phyloP scores from a whole-genome alignment of 179 eudicot species.

The Silene coronaria region DNA sequence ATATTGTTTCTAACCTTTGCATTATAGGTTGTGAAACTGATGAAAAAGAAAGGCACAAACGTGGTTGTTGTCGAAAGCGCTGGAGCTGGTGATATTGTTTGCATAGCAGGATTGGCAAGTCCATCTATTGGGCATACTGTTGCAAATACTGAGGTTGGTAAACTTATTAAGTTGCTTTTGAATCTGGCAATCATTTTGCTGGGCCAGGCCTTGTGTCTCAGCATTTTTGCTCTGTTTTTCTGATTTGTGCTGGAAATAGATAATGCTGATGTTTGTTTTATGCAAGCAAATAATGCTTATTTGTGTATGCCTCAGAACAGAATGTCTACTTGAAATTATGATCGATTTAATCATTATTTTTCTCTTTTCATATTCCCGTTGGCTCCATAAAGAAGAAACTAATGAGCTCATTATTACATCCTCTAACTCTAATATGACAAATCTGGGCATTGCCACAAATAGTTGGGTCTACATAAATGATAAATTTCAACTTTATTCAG shows the following conservation, averaged over 20 bases:
- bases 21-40: constrained; percentile 69
- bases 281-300: constrained; percentile 7
- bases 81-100: constrained; percentile 95
- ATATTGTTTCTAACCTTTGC: constrained; percentile 2
- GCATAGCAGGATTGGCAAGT: constrained; percentile 80
- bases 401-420: too few species aligned
- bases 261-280: neutral
- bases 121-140: constrained; percentile 96
- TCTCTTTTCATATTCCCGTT: too few species aligned
- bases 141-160: constrained; percentile 66
- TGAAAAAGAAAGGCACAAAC: constrained; percentile 88
- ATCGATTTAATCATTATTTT: too few species aligned
- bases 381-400: too few species aligned
- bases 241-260: neutral
- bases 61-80: constrained; percentile 64
- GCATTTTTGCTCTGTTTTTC: neutral
- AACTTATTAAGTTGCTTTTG: constrained; percentile 1
- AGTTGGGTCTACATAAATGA: too few species aligned
- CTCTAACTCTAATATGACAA: too few species aligned
- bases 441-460: too few species aligned
- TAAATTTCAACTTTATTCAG: too few species aligned
- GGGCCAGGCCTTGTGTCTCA: neutral
- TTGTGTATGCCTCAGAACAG: neutral
- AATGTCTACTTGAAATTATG: too few species aligned
- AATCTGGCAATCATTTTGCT: neutral